Evolutionary conservation across 164 flowering plant species (phyloP).

Genomic region (Vitis riparia): DNA sequence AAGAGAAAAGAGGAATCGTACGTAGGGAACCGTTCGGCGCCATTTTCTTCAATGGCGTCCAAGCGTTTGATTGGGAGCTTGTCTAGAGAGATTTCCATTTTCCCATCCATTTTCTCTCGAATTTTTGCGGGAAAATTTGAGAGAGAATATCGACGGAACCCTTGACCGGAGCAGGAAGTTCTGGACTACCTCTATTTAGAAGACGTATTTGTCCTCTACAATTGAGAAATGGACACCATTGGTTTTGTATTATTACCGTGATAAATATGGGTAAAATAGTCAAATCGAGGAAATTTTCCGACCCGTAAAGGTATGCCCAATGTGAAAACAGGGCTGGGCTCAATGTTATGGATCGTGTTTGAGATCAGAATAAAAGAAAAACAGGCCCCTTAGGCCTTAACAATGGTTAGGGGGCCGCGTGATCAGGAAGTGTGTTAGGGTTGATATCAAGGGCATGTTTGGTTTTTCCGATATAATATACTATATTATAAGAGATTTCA

Average conservation of each 20-base stretch:
- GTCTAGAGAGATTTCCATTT: constrained; percentile 71
- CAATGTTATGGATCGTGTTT: too few species aligned
- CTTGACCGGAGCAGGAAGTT: not conserved
- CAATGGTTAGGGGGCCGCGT: too few species aligned
- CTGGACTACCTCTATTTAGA: not conserved
- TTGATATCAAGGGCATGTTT: too few species aligned
- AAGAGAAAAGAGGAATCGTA: constrained; percentile 22
- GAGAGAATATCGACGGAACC: not conserved
- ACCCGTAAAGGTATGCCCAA: too few species aligned
- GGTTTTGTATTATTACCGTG: not conserved
- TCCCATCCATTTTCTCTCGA: constrained; percentile 38
- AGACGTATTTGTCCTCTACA: not conserved
- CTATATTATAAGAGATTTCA: too few species aligned
- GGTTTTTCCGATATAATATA: too few species aligned
- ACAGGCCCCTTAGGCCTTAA: too few species aligned
- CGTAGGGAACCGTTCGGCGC: constrained; percentile 76
- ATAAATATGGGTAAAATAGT: too few species aligned
- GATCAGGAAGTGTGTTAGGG: too few species aligned
- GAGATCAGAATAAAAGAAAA: too few species aligned
- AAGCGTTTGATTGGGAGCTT: constrained; percentile 90
- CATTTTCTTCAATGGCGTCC: constrained; percentile 79
- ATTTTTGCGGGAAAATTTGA: constrained; percentile 8
- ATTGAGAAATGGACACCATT: not conserved
- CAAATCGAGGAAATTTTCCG: too few species aligned
- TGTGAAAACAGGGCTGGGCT: too few species aligned